Percentiles rank a stretch among this genome's conserved stretches.
phyloP scores from a whole-genome alignment of 2,329 filamentous ascomycete species.

The Emericellopsis atlantica region DNA sequence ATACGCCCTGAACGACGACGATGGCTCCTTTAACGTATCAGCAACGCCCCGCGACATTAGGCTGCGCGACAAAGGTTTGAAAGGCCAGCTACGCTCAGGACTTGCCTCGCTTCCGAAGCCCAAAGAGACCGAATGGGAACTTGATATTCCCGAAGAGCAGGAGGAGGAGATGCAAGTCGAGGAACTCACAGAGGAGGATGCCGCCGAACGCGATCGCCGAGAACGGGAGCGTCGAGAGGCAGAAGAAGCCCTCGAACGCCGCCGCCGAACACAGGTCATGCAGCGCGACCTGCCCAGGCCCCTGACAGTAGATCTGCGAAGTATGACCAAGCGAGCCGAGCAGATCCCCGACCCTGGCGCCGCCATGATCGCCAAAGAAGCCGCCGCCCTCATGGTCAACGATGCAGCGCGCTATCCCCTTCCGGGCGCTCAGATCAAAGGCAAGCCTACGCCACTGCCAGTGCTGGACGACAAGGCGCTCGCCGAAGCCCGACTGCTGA shows the following conservation, averaged over 20 bases:
- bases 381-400: slow-evolving; percentile 66
- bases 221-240: slow-evolving; percentile 64
- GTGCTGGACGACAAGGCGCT: slow-evolving; percentile 59
- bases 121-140: slow-evolving; percentile 87
- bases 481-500: slow-evolving; percentile 61
- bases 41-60: slow-evolving; percentile 69
- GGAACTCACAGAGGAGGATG: slow-evolving; percentile 41
- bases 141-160: slow-evolving; percentile 79
- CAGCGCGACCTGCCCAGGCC: slow-evolving; percentile 75
- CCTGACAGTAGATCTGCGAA: slow-evolving; percentile 54
- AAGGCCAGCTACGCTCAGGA: slow-evolving; percentile 55
- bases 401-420: slow-evolving; percentile 67
- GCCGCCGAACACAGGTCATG: slow-evolving; percentile 80
- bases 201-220: slow-evolving; percentile 65
- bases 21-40: slow-evolving; percentile 53
- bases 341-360: slow-evolving; percentile 51
- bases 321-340: slow-evolving; percentile 51
- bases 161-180: slow-evolving; percentile 38
- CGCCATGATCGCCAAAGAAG: slow-evolving; percentile 61
- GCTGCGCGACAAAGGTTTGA: slow-evolving; percentile 55
- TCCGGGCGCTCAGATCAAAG: slow-evolving; percentile 52
- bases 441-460: slow-evolving; percentile 45
- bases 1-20: slow-evolving; percentile 68
- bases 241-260: slow-evolving; percentile 64
- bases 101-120: slow-evolving; percentile 82